Percentiles rank a stretch among this genome's conserved stretches.
Evolutionary conservation across 2,329 filamentous ascomycete genomes (phyloP).

Genomic region (Grosmannia clavigera): DNA sequence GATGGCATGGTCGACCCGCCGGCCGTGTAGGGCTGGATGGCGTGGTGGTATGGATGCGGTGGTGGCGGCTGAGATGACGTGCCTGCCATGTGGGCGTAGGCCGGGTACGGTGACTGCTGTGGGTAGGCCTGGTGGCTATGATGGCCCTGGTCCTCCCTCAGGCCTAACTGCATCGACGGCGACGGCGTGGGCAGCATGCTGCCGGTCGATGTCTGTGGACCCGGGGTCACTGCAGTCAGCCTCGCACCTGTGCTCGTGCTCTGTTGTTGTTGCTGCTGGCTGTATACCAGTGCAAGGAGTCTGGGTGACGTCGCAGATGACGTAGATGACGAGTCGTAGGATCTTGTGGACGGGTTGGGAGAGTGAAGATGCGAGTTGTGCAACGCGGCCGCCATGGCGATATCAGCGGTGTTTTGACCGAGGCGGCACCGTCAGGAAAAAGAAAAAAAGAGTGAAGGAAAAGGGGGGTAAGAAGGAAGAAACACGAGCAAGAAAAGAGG

Average conservation of each 20-base stretch:
- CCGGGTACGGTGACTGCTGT: background rate
- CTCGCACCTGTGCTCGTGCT: conserved; percentile 37
- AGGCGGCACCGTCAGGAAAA: background rate
- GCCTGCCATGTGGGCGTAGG: background rate
- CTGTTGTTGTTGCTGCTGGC: conserved; percentile 19
- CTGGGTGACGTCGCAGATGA: conserved; percentile 50
- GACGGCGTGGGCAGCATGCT: conserved; percentile 18
- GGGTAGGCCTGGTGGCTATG: background rate
- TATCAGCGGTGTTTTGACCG: background rate
- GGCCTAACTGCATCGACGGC: background rate
- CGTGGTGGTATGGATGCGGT: conserved; percentile 1
- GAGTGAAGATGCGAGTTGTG: conserved; percentile 49
- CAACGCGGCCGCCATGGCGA: conserved; percentile 40
- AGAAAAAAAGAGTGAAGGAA: background rate
- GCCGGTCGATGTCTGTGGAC: conserved; percentile 33
- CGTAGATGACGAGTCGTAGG: conserved; percentile 52
- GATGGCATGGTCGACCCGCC: conserved; percentile 37
- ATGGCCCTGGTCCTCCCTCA: background rate
- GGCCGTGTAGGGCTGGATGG: conserved; percentile 35
- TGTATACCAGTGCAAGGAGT: conserved; percentile 21
- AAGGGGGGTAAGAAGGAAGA: background rate
- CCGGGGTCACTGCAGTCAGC: conserved; percentile 32
- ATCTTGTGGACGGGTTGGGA: conserved; percentile 47
- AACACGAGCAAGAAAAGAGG: background rate
- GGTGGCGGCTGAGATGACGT: background rate